Conservation (phyloP, 1,139 yeast species). For the Yamadazyma dendronema region DNA sequence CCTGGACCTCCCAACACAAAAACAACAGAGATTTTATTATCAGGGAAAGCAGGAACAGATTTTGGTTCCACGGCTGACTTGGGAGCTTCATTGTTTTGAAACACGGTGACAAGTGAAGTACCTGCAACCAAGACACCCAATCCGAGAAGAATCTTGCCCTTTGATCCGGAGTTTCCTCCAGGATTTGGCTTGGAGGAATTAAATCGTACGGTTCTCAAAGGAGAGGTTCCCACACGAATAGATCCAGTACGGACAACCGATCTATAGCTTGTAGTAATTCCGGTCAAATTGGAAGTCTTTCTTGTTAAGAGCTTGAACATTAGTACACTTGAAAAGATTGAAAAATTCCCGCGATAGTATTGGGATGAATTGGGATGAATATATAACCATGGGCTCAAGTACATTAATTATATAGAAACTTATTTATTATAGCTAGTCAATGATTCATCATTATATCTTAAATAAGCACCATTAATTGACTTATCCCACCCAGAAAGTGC, state of each 20-base stretch:
- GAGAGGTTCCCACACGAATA: not conserved
- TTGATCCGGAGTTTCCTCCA: slow-evolving; percentile 11
- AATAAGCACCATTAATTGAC: slow-evolving; percentile 59
- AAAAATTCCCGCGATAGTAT: not conserved
- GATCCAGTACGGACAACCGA: not conserved
- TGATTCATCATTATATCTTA: slow-evolving; percentile 55
- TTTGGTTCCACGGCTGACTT: slow-evolving; percentile 46
- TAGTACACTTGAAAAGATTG: too few relatives aligned
- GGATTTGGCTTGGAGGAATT: slow-evolving; percentile 6
- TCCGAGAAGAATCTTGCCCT: slow-evolving; percentile 23
- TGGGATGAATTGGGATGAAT: too few relatives aligned
- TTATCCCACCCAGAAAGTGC: slow-evolving; percentile 56
- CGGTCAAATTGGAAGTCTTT: not conserved
- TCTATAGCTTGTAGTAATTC: not conserved
- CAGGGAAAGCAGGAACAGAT: slow-evolving; percentile 47
- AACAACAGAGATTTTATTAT: slow-evolving; percentile 70
- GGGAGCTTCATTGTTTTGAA: slow-evolving; percentile 46
- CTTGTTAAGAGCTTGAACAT: not conserved
- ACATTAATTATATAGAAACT: not conserved
- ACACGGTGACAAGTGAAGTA: slow-evolving; percentile 44
- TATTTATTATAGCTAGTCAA: slow-evolving; percentile 14
- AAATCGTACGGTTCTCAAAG: not conserved
- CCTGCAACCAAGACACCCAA: slow-evolving; percentile 45
- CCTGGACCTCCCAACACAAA: slow-evolving; percentile 93
- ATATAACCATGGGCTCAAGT: not conserved